Evolutionary conservation across 2,329 filamentous ascomycete species (phyloP).

Genomic region (Penicillium sp.): DNA sequence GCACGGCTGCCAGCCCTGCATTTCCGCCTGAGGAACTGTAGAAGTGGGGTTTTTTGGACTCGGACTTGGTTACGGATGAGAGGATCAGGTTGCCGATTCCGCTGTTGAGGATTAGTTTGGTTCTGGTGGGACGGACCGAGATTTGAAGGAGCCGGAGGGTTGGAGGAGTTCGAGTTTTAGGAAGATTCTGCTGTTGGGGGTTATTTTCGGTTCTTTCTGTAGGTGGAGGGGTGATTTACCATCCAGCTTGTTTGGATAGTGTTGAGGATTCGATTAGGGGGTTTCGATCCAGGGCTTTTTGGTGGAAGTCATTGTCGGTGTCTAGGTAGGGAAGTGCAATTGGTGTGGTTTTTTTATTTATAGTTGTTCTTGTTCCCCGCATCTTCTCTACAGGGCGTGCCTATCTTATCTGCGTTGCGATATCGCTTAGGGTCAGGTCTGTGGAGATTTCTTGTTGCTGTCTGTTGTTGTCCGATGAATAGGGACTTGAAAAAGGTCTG

Average conservation of each 20-base stretch:
- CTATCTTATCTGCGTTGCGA: neutral
- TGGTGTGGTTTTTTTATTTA: neutral
- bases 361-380: neutral
- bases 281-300: slow-evolving; percentile 39
- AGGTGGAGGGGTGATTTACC: slow-evolving; percentile 21
- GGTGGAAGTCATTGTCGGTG: slow-evolving; percentile 1
- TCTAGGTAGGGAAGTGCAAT: neutral
- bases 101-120: slow-evolving; percentile 12
- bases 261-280: slow-evolving; percentile 36
- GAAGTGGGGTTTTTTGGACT: slow-evolving; percentile 52
- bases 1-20: slow-evolving; percentile 72
- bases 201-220: neutral
- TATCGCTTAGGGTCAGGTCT: neutral
- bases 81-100: slow-evolving; percentile 38
- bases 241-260: slow-evolving; percentile 37
- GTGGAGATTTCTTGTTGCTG: neutral
- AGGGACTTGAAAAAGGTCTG: no score
- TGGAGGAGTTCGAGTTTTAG: slow-evolving; percentile 79
- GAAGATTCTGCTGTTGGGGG: slow-evolving; percentile 58
- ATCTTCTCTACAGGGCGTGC: neutral
- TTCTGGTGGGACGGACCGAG: slow-evolving; percentile 40
- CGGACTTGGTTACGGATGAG: slow-evolving; percentile 13
- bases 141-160: slow-evolving; percentile 78
- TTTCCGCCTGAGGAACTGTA: slow-evolving; percentile 76
- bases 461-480: no score